These are phyloP conservation scores for Solanum verrucosum DNA, from an alignment of 257 asterid species.

Conservation along the genomic window DNA sequence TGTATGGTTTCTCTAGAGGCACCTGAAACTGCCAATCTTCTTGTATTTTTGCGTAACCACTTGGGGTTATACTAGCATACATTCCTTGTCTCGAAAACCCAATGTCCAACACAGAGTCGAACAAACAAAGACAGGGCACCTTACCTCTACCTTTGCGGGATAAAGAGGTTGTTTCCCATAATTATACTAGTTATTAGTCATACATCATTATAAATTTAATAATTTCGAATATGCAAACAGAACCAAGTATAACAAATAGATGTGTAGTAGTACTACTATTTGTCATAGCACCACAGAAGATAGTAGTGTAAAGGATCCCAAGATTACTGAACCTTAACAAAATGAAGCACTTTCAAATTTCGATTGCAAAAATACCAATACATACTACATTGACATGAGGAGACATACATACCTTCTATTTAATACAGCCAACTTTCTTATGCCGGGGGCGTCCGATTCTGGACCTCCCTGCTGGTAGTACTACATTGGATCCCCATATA, in stretches of 20 bases:
- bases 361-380: neutral
- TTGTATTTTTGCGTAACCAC: neutral
- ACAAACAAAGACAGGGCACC: neutral
- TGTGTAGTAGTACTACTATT: neutral
- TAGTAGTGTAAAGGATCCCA: neutral
- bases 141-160: neutral
- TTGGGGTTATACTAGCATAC: neutral
- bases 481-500: conserved; percentile 1
- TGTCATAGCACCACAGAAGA: neutral
- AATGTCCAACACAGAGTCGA: neutral
- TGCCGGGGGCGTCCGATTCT: neutral
- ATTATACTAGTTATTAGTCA: neutral
- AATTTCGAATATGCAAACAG: neutral
- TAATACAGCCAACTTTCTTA: neutral
- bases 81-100: neutral
- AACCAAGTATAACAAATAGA: neutral
- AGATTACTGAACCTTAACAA: neutral
- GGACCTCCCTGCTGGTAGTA: neutral
- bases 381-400: neutral
- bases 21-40: neutral
- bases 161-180: neutral
- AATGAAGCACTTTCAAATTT: neutral
- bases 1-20: neutral
- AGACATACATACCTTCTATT: neutral
- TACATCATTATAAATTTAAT: neutral